Base-by-base conservation (phyloP, 345 rosid genomes). In the Fremontodendron californicum region DNA sequence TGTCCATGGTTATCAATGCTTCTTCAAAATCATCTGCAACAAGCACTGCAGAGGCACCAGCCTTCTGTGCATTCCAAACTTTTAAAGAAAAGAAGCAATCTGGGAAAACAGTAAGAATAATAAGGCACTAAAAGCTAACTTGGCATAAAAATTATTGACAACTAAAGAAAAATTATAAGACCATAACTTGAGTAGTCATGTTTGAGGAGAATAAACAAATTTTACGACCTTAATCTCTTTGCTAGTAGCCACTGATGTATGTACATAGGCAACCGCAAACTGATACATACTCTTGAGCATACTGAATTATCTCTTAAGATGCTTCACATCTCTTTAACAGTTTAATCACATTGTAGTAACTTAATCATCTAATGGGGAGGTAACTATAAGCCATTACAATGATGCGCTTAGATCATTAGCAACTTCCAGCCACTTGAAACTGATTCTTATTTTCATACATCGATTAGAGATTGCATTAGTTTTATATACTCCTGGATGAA, bases 61-160 rank as follows among this genome's bases (percentile, higher is more conserved):
- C 98, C 83, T 90, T 91, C 84, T 96, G 99, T 42, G 94, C 97
- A 86, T 93, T 96, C 97, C 97, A 96, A 1, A 90, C 98, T 83
- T 96, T 96, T 80, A 93, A 85, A 51, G 99, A 91, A 52, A 96
- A 96, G 82, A 91, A 92, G 84, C 99, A 96, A 88, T 92, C 99
- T 96, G 88, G 82, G 73, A 75, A 46, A 69, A 69, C 18, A 69
- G 27, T 69, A 43, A 81, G 74, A 62, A 76, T 75, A 61, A 83
- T 48, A 78, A 55, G 78, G 68, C 43, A 51, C 68, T 66, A 29
- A 43, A 78, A 31, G 23, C 16, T 11, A 27, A 45, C 29, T 18
- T 63, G n/a, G 58, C 21, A 54, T 42, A 33, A 40, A 39, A 74
- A 35, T n/a, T 42, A 68, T 42, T 3, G 33, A 16, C 57, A 43